Evolutionary conservation across 306 rosid genomes (phyloP).

Genomic region (Pueraria montana): DNA sequence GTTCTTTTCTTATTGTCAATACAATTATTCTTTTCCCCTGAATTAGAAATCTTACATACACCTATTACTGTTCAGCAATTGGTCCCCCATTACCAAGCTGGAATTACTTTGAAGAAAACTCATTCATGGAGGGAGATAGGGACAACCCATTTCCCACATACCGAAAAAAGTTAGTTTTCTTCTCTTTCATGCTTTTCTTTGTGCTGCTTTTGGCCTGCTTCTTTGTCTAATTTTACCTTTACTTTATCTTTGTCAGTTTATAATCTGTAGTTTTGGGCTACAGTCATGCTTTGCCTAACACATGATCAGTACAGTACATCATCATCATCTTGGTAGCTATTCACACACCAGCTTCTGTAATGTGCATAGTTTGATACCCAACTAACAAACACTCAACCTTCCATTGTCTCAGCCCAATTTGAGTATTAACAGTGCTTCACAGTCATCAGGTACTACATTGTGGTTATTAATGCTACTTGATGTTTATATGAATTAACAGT

Average conservation of each 20-base stretch:
- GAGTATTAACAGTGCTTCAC: conserved; percentile 27
- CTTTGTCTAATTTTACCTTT: conserved; percentile 68
- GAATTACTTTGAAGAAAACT: conserved; percentile 66
- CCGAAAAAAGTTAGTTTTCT: conserved; percentile 84
- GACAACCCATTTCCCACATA: conserved; percentile 90
- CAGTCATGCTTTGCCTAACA: conserved; percentile 60
- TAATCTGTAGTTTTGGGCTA: conserved; percentile 64
- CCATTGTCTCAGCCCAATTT: conserved; percentile 50
- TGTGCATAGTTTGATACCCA: conserved; percentile 59
- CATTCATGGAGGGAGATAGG: conserved; percentile 68
- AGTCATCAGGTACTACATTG: conserved; percentile 55
- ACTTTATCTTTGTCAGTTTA: conserved; percentile 67
- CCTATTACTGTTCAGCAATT: conserved; percentile 60
- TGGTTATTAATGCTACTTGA: conserved; percentile 23
- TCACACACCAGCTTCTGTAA: conserved; percentile 54
- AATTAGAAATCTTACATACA: conserved; percentile 54
- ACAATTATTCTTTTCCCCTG: conserved; percentile 39
- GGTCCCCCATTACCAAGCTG: conserved; percentile 85
- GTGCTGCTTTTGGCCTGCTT: conserved; percentile 67
- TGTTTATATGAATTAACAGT: conserved; percentile 39
- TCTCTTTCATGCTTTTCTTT: conserved; percentile 61
- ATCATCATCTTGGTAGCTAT: conserved; percentile 62
- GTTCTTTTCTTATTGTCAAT: conserved; percentile 47
- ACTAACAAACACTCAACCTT: conserved; percentile 55
- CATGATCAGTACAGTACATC: conserved; percentile 61